Conservation (phyloP, 305 asterid species). For the Solanum aculeatissimum region DNA sequence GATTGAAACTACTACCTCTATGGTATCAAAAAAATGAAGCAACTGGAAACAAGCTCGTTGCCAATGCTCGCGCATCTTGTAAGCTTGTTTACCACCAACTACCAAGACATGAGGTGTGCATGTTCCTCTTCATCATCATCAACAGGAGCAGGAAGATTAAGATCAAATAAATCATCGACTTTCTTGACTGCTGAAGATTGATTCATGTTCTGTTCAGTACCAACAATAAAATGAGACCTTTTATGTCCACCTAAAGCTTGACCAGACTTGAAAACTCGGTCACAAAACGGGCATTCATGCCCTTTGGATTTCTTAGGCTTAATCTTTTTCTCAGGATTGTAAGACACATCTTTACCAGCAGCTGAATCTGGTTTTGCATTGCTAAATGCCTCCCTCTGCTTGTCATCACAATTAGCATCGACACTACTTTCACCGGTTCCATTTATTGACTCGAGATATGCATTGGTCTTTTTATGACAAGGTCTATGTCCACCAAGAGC, state of each 20-base stretch:
- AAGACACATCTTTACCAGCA: conserved; percentile 27
- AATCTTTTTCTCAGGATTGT: conserved; percentile 23
- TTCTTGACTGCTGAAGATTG: conserved; percentile 18
- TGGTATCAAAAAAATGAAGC: neutral
- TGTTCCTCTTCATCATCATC: conserved; percentile 29
- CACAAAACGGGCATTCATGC: conserved; percentile 72
- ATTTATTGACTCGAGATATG: conserved; percentile 25
- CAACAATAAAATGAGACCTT: conserved; percentile 68
- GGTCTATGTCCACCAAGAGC: conserved; percentile 91
- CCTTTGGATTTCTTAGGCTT: conserved; percentile 46
- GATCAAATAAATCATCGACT: conserved; percentile 37
- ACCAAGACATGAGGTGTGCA: neutral
- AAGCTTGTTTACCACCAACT: neutral
- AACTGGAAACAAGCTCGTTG: neutral
- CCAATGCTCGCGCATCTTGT: neutral
- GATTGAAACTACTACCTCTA: neutral
- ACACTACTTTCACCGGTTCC: conserved; percentile 47
- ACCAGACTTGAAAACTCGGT: conserved; percentile 71
- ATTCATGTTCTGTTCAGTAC: conserved; percentile 13
- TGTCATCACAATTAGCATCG: conserved; percentile 32
- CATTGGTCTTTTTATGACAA: conserved; percentile 47
- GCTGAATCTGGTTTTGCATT: conserved; percentile 17
- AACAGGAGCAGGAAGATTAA: conserved; percentile 65
- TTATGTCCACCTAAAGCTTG: conserved; percentile 95
- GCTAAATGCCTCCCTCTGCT: conserved; percentile 19